Conservation (phyloP, 257 asterid species). For the Penstemon davidsonii region DNA sequence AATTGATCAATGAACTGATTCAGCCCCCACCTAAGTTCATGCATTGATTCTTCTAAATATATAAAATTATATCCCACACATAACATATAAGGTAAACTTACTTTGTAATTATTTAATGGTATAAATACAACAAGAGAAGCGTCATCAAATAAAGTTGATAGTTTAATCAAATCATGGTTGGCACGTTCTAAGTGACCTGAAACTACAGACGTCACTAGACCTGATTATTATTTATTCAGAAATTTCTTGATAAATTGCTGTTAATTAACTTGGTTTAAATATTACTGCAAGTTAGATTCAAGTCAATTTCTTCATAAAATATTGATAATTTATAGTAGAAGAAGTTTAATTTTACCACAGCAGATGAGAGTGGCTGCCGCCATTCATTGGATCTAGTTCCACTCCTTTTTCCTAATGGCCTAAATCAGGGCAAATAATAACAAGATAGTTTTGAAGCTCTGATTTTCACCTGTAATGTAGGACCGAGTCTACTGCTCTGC, state of each 20-base stretch:
- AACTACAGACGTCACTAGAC: background rate
- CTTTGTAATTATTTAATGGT: background rate
- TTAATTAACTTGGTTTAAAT: background rate
- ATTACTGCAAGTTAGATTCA: background rate
- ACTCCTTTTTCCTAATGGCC: background rate
- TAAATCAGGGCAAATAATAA: constrained; percentile 7
- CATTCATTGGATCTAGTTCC: constrained; percentile 36
- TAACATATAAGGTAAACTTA: background rate
- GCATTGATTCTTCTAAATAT: constrained; percentile 3
- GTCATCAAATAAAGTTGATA: background rate
- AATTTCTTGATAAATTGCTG: too few species aligned
- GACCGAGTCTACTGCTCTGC: too few species aligned
- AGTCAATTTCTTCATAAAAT: background rate
- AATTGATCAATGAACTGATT: background rate
- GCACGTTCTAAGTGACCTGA: background rate
- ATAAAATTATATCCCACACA: background rate
- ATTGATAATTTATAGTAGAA: background rate
- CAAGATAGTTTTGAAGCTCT: too few species aligned
- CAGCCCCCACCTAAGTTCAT: constrained; percentile 9
- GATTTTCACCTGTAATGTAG: too few species aligned
- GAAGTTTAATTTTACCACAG: background rate
- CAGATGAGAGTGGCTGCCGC: constrained; percentile 21
- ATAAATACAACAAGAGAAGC: background rate
- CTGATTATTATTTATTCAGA: too few species aligned
- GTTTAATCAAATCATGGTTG: constrained; percentile 21